Base-by-base conservation (phyloP, 306 rosid genomes). In the Arachis stenosperma region DNA sequence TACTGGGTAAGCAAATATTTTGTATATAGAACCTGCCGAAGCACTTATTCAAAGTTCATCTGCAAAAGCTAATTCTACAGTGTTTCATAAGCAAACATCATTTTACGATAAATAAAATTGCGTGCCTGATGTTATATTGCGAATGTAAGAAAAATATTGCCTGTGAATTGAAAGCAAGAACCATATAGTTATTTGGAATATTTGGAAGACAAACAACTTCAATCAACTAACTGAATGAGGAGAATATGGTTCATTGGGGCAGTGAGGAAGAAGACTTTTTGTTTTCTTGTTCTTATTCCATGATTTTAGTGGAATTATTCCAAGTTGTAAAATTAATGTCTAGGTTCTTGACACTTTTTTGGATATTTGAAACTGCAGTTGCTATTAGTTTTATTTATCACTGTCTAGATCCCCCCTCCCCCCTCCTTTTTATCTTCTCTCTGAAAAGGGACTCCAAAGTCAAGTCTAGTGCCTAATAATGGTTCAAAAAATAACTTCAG, bases 171-270 rank as follows among this genome's bases (percentile, higher is more conserved):
- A 78, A 39, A 9, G 17, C 46, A 63, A 46, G 33, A 17, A 46
- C 17, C 43, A 9, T n/a, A n/a, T 29, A 69, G 48, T 33, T 61
- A 61, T 77, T n/a, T 5, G 54, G 22, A 78, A 60, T 57, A 50
- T 48, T 61, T 27, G 12, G 10, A 7, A 30, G 36, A 30, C 36
- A 30, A 30, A 1, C 36, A 30, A 30, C 2, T 30, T 30, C 36
- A 30, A 30, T 30, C 36, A 30, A 3, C 36, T n/a, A n/a, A n/a
- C 9, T 48, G 56, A 22, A 8, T 52, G 27, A n/a, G 29, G 57
- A 52, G 57, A 13, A 52, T 5, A 4, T n/a, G 6, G 29, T 52
- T 4, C 44, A 5, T 41, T 5, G 44, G 6, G 44, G n/a, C 44
- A 41, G 44, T 0, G 0, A 5, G 6, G 6, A 7, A 41, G 44